Evolutionary conservation across 1,139 yeast species (phyloP).

Genomic region (Yamadazyma siamensis): DNA sequence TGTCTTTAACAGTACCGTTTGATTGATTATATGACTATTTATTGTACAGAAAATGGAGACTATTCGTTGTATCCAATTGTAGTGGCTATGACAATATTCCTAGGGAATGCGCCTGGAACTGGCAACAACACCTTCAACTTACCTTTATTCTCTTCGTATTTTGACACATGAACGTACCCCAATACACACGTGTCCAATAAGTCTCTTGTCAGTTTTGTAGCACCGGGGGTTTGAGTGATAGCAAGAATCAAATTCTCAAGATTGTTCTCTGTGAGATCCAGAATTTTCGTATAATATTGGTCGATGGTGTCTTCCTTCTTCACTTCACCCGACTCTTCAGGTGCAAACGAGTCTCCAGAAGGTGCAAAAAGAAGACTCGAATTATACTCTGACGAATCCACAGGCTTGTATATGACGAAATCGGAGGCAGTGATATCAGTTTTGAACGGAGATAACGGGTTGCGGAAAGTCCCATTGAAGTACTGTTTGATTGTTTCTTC

Average conservation of each 20-base stretch:
- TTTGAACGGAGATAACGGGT: constrained; percentile 70
- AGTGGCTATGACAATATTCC: constrained; percentile 30
- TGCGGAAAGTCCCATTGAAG: constrained; percentile 73
- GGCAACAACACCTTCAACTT: constrained; percentile 76
- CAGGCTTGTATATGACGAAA: constrained; percentile 36
- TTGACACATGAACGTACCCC: constrained; percentile 57
- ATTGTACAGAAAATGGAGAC: too few species aligned
- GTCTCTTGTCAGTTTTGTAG: constrained; percentile 45
- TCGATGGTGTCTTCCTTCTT: constrained; percentile 30
- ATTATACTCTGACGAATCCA: constrained; percentile 34
- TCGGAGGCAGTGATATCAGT: constrained; percentile 40
- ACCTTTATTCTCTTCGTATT: constrained; percentile 62
- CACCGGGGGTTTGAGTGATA: constrained; percentile 59
- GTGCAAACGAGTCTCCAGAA: constrained; percentile 43
- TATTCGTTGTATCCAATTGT: constrained; percentile 30
- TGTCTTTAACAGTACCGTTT: too few species aligned
- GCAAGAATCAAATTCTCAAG: constrained; percentile 76
- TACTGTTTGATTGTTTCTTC: constrained; percentile 79
- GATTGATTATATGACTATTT: too few species aligned
- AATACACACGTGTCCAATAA: constrained; percentile 58
- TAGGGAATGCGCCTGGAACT: constrained; percentile 81
- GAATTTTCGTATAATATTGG: constrained; percentile 29
- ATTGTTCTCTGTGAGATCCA: constrained; percentile 50
- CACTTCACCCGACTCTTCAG: constrained; percentile 24
- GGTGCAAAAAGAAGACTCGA: constrained; percentile 42